Percentiles rank a stretch among this genome's conserved stretches.
Evolutionary conservation across 805 yeast genomes (phyloP).

Genomic region (Saccharomycopsis capsularis): DNA sequence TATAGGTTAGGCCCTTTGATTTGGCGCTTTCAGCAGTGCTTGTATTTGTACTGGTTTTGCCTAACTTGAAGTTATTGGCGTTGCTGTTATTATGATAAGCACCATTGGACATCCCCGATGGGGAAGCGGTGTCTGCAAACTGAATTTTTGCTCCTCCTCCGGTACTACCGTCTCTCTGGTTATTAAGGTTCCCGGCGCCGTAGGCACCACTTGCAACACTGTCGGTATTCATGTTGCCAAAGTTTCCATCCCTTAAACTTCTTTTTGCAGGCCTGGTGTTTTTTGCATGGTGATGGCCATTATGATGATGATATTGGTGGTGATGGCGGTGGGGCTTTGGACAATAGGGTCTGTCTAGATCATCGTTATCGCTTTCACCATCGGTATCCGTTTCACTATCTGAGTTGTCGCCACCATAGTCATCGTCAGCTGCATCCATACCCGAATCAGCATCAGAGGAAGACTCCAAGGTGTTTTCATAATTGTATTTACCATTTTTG

Average conservation of each 20-base stretch:
- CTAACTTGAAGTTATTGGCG: not conserved
- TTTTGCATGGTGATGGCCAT: not conserved
- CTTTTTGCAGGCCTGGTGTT: not conserved
- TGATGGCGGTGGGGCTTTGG: constrained; percentile 7
- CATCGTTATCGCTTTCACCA: not conserved
- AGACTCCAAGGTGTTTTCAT: no score
- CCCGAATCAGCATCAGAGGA: constrained; percentile 32
- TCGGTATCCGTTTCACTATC: constrained; percentile 5
- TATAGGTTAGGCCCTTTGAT: constrained; percentile 8
- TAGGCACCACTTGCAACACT: not conserved
- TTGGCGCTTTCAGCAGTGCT: not conserved
- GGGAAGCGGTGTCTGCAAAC: constrained; percentile 8
- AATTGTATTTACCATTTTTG: not conserved
- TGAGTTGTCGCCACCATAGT: not conserved
- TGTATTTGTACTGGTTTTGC: not conserved
- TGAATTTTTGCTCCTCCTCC: constrained; percentile 9
- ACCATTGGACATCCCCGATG: not conserved
- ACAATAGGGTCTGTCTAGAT: constrained; percentile 14
- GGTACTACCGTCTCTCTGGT: not conserved
- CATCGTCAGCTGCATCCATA: constrained; percentile 1
- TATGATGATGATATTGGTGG: not conserved
- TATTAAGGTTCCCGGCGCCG: no score
- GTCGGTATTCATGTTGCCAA: not conserved
- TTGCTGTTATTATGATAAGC: not conserved
- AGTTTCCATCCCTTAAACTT: no score